Evolutionary conservation across 805 yeast species (phyloP).

Genomic region (Starmerella stigmatis): DNA sequence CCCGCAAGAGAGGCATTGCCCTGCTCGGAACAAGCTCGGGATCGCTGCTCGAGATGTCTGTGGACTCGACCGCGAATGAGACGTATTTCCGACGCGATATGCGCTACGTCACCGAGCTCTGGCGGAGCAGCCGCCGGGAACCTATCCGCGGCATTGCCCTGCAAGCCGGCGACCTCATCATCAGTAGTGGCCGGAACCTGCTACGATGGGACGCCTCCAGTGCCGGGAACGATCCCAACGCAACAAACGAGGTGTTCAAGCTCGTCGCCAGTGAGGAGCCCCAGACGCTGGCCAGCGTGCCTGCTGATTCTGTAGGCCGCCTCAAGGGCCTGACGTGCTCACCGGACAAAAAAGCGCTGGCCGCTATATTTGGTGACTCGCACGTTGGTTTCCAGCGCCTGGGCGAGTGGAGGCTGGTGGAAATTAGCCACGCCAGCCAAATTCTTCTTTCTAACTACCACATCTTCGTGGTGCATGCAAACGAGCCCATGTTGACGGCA

Average conservation of each 20-base stretch:
- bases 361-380: slow-evolving; percentile 5
- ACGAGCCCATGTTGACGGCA: not conserved
- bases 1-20: slow-evolving; percentile 38
- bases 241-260: not conserved
- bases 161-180: slow-evolving; percentile 32
- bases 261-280: not conserved
- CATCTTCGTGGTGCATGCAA: slow-evolving; percentile 4
- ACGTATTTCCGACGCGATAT: slow-evolving; percentile 38
- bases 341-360: slow-evolving; percentile 11
- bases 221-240: not conserved
- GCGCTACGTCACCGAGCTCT: slow-evolving; percentile 34
- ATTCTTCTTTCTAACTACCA: slow-evolving; percentile 16
- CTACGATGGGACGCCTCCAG: slow-evolving; percentile 5
- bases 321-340: slow-evolving; percentile 5
- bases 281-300: not conserved
- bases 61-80: slow-evolving; percentile 35
- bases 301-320: not conserved
- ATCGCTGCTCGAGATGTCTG: slow-evolving; percentile 37
- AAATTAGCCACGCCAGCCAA: not conserved
- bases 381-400: slow-evolving; percentile 2
- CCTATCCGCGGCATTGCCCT: slow-evolving; percentile 28
- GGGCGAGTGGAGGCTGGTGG: not conserved
- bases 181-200: slow-evolving; percentile 22
- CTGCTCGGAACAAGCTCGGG: slow-evolving; percentile 44
- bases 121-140: slow-evolving; percentile 30